Evolutionary conservation across 139 green algal genomes (phyloP).

Genomic region (Asterochloris erici): DNA sequence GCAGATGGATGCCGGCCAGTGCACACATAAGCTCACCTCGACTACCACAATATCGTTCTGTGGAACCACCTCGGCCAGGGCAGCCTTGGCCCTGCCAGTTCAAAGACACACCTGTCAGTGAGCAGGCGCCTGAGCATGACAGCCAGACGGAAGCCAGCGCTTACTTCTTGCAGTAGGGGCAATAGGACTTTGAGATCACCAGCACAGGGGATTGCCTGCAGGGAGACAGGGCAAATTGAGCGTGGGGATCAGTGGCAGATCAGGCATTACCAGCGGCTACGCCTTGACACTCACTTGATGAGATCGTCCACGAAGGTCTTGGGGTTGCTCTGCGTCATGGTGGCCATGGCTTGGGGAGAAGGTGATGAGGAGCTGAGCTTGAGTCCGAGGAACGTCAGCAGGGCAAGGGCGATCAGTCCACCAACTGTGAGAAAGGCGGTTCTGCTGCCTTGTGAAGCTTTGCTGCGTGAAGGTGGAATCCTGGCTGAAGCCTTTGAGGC

Average conservation of each 20-base stretch:
- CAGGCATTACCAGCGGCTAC: conserved; percentile 1
- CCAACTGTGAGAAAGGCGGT: too few relatives aligned
- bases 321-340: conserved; percentile 3
- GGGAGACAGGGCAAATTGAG: not conserved
- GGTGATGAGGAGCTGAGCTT: too few relatives aligned
- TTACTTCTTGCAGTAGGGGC: conserved; percentile 12
- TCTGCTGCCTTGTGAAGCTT: too few relatives aligned
- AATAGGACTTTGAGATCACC: not conserved
- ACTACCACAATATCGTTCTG: conserved; percentile 4
- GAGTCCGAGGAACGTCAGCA: too few relatives aligned
- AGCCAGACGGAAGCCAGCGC: too few relatives aligned
- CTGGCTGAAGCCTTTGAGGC: too few relatives aligned
- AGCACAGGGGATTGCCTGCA: not conserved
- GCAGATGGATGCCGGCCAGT: too few relatives aligned
- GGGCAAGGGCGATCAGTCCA: too few relatives aligned
- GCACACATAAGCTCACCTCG: not conserved
- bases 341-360: not conserved
- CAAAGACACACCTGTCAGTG: too few relatives aligned
- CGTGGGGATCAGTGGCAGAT: too few relatives aligned
- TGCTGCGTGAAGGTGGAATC: too few relatives aligned
- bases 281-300: conserved; percentile 2
- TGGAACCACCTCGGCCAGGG: not conserved
- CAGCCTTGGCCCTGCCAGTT: not conserved
- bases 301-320: conserved; percentile 14
- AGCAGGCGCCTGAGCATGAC: too few relatives aligned